phyloP scores from a whole-genome alignment of 2,329 filamentous ascomycete genomes.

The Aaosphaeria arxii region DNA sequence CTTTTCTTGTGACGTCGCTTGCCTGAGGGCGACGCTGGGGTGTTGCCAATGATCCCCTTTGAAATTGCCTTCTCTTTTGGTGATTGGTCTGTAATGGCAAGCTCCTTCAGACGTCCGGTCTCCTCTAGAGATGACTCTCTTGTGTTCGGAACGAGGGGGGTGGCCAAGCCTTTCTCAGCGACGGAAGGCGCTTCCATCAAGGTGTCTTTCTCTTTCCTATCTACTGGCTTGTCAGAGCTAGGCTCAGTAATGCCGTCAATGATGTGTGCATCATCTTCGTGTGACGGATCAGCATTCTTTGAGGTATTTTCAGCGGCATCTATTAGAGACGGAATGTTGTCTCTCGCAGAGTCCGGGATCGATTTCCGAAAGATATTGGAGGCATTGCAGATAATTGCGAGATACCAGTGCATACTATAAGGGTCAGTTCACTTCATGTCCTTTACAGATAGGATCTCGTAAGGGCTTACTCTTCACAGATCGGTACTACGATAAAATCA shows the following conservation, averaged over 20 bases:
- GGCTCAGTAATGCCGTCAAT: neutral
- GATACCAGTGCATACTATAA: conserved; percentile 73
- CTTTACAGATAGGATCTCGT: too few relatives aligned
- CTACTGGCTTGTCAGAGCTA: neutral
- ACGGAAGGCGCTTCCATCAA: too few relatives aligned
- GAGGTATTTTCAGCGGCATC: conserved; percentile 2
- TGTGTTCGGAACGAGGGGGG: neutral
- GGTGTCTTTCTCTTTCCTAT: neutral
- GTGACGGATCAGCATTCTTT: neutral
- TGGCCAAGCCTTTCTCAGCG: too few relatives aligned
- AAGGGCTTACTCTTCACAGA: conserved; percentile 65
- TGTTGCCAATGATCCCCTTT: conserved; percentile 8
- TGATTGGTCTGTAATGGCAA: conserved; percentile 6
- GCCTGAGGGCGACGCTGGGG: conserved; percentile 8
- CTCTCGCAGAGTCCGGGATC: neutral
- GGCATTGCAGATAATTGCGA: conserved; percentile 92
- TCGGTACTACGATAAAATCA: conserved; percentile 87
- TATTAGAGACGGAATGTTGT: conserved; percentile 8
- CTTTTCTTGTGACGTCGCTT: conserved; percentile 20
- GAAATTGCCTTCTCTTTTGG: neutral
- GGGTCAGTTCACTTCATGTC: too few relatives aligned
- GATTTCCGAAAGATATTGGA: conserved; percentile 54
- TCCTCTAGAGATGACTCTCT: conserved; percentile 4
- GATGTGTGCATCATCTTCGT: neutral
- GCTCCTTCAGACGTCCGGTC: conserved; percentile 3